A percentile compares a stretch with the other conserved stretches of the same genome.
Evolutionary conservation across 2,329 filamentous ascomycete genomes (phyloP).

Genomic region (Shiraia sp.): DNA sequence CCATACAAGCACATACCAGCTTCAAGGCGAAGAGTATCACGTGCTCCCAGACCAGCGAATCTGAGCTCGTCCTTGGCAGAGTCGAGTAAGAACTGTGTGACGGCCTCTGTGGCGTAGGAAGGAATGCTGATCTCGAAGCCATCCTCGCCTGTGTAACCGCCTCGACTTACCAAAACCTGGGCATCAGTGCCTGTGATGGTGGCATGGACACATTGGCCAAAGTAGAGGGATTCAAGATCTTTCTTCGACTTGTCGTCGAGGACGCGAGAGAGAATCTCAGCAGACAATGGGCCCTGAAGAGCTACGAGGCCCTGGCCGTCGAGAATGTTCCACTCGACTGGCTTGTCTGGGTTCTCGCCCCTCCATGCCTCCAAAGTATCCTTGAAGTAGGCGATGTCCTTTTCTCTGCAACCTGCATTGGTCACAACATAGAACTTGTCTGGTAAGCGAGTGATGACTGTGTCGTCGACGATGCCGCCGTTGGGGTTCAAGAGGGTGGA

Average conservation of each 20-base stretch:
- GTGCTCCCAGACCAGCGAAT: constrained; percentile 84
- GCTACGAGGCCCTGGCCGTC: constrained; percentile 79
- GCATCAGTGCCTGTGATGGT: constrained; percentile 63
- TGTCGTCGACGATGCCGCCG: constrained; percentile 94
- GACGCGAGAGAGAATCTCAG: constrained; percentile 67
- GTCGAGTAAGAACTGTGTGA: constrained; percentile 71
- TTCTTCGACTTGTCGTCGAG: constrained; percentile 56
- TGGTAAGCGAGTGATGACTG: constrained; percentile 76
- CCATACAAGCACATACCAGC: constrained; percentile 99
- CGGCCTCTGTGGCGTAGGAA: constrained; percentile 63
- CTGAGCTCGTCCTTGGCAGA: constrained; percentile 67
- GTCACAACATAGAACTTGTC: constrained; percentile 85
- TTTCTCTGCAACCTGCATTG: constrained; percentile 88
- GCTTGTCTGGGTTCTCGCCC: constrained; percentile 43
- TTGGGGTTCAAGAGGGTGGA: constrained; percentile 75
- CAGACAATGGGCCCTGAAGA: constrained; percentile 82
- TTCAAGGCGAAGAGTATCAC: constrained; percentile 90
- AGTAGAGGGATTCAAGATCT: constrained; percentile 67
- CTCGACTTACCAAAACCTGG: constrained; percentile 75
- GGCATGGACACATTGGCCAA: constrained; percentile 73
- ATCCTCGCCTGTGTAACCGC: constrained; percentile 96
- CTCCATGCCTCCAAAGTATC: constrained; percentile 63
- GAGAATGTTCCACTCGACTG: constrained; percentile 71
- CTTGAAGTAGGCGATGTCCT: constrained; percentile 78
- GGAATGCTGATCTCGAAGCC: constrained; percentile 95